phyloP scores from a whole-genome alignment of 148 eudicot genomes.

The Hydrangea macrophylla region DNA sequence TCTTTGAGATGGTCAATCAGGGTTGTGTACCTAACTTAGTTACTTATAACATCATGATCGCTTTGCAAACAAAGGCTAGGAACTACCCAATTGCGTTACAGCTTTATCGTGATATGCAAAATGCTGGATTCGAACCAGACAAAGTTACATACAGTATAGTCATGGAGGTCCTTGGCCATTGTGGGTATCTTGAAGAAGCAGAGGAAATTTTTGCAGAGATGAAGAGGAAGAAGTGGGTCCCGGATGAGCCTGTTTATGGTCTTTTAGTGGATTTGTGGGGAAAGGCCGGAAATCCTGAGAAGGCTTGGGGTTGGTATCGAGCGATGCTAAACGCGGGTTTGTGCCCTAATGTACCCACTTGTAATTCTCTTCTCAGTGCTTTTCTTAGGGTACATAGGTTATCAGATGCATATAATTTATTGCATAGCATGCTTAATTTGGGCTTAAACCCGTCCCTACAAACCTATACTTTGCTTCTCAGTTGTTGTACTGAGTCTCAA shows the following conservation, averaged over 20 bases:
- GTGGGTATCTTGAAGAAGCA: slow-evolving; percentile 91
- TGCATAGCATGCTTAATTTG: slow-evolving; percentile 66
- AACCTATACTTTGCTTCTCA: slow-evolving; percentile 87
- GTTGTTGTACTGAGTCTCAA: slow-evolving; percentile 91
- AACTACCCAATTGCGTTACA: slow-evolving; percentile 71
- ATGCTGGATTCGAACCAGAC: slow-evolving; percentile 87
- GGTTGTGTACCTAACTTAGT: slow-evolving; percentile 90
- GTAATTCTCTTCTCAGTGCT: slow-evolving; percentile 88
- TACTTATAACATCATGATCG: slow-evolving; percentile 96
- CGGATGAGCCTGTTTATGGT: slow-evolving; percentile 96
- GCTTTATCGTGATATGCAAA: slow-evolving; percentile 78
- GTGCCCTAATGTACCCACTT: slow-evolving; percentile 88
- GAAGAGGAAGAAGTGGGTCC: slow-evolving; percentile 87
- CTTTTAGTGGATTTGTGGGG: slow-evolving; percentile 98
- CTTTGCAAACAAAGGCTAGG: slow-evolving; percentile 91
- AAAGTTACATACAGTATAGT: slow-evolving; percentile 93
- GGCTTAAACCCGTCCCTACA: slow-evolving; percentile 84
- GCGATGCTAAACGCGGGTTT: slow-evolving; percentile 86
- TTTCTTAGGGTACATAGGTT: slow-evolving; percentile 78
- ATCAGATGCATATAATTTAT: slow-evolving; percentile 68
- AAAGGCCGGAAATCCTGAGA: slow-evolving; percentile 78
- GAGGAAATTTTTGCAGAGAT: slow-evolving; percentile 84
- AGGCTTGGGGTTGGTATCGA: slow-evolving; percentile 88
- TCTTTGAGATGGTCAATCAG: slow-evolving; percentile 80
- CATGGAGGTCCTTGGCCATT: slow-evolving; percentile 97